phyloP scores from a whole-genome alignment of 352 stramenopile species.

The Phytophthora vignae region DNA sequence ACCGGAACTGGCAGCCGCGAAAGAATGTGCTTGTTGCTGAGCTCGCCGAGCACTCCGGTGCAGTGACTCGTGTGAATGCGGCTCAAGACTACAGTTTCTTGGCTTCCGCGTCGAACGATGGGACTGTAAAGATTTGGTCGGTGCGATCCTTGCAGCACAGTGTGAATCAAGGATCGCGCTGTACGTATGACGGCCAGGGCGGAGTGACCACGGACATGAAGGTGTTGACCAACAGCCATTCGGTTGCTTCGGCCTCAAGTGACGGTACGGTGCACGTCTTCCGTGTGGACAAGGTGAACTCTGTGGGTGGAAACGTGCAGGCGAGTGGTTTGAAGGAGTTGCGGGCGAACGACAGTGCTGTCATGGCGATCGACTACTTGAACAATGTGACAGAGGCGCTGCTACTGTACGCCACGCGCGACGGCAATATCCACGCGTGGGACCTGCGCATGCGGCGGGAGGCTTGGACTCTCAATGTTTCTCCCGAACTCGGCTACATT shows the following conservation, averaged over 20 bases:
- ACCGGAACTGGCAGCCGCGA: slow-evolving; percentile 84
- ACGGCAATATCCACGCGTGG: slow-evolving; percentile 91
- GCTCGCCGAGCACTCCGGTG: slow-evolving; percentile 92
- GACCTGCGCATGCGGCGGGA: slow-evolving; percentile 92
- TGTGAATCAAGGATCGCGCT: slow-evolving; percentile 92
- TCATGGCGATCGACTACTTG: slow-evolving; percentile 96
- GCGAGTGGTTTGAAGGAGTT: slow-evolving; percentile 78
- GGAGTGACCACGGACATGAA: slow-evolving; percentile 94
- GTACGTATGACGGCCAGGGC: slow-evolving; percentile 94
- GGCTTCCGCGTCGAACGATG: slow-evolving; percentile 96
- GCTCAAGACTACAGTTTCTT: slow-evolving; percentile 97
- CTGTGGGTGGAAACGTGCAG: slow-evolving; percentile 74
- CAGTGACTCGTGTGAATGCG: slow-evolving; percentile 94
- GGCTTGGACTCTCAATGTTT: slow-evolving; percentile 93
- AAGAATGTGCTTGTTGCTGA: slow-evolving; percentile 87
- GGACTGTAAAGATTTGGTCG: slow-evolving; percentile 96
- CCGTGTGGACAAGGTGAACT: slow-evolving; percentile 93
- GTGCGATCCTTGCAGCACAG: slow-evolving; percentile 94
- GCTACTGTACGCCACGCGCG: slow-evolving; percentile 94
- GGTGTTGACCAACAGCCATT: slow-evolving; percentile 97
- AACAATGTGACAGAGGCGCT: slow-evolving; percentile 95
- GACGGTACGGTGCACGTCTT: slow-evolving; percentile 96
- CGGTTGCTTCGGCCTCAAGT: slow-evolving; percentile 91
- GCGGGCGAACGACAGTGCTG: slow-evolving; percentile 88
- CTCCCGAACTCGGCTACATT: slow-evolving; percentile 95